phyloP scores from a whole-genome alignment of 2,329 filamentous ascomycete genomes.

The Trichoderma citrinoviride region DNA sequence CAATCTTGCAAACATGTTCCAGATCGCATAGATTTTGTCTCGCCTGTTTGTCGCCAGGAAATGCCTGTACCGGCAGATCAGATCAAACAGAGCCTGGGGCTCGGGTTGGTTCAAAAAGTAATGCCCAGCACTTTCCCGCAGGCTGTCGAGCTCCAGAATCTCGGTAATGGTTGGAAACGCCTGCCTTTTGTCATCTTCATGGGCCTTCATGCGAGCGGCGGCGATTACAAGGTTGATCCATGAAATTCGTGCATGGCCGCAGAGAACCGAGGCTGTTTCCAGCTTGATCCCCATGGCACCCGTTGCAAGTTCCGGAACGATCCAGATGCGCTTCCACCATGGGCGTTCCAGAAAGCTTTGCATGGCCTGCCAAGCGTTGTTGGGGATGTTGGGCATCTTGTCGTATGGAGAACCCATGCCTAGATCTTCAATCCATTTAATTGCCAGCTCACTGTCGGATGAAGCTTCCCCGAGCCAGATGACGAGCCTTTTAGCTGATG shows the following conservation, averaged over 20 bases:
- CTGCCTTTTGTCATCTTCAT: constrained; percentile 2
- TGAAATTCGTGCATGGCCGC: background rate
- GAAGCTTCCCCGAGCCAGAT: constrained; percentile 5
- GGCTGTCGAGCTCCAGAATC: constrained; percentile 5
- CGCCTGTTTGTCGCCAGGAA: background rate
- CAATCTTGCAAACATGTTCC: background rate
- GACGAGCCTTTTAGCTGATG: background rate
- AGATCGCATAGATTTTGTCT: constrained; percentile 5
- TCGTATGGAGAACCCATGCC: background rate
- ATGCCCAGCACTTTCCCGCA: background rate
- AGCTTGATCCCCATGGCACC: background rate
- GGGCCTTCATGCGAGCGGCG: background rate
- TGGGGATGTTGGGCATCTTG: background rate
- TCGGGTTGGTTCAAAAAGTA: background rate
- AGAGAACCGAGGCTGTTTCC: background rate
- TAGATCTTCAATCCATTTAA: background rate
- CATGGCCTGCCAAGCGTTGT: constrained; percentile 7
- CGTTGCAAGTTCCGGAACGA: background rate
- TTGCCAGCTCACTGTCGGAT: background rate
- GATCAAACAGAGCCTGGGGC: background rate
- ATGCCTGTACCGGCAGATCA: constrained; percentile 3
- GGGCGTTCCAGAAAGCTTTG: background rate
- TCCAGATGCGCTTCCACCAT: constrained; percentile 12
- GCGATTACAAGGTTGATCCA: background rate
- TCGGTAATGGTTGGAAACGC: background rate